Evolutionary conservation across 495 filamentous ascomycete species (phyloP), one percentile per base, ranked within the genome.

Genomic region (Xeromyces bisporus): DNA sequence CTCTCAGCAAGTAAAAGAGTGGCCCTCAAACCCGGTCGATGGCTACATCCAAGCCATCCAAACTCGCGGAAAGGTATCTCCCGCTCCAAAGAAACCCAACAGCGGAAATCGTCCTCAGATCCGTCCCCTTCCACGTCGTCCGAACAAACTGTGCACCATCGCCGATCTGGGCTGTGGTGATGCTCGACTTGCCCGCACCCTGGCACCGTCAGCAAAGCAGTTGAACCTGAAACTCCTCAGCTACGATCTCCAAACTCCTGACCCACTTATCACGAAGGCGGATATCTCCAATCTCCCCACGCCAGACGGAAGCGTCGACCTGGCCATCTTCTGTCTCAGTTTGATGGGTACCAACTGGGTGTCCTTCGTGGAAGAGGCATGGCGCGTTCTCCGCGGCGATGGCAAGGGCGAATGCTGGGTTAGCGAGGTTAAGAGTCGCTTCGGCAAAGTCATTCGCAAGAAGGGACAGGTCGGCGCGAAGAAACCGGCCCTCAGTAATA

Each of bases 341-440:
- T 67, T 97, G 24, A 97, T 97, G 89, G 89, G 91, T 41, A 96
- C 89, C 10, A 97, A 97, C 56, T 97, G 89, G 83, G 64, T 92
- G 13, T 74, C 80, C 36, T 94, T 94, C 45, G 67, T 96, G 35
- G 86, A 93, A 44, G 89, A 97, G 55, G 84, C 86, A n/a, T 86
- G 77, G 54, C 69, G 89, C 12, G 61, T 96, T 7, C 60, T 96
- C 38, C 71, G 80, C 33, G 34, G 56, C 12, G 64, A 67, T 26
- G 89, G 86, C 69, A 80, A 79, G 44, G 89, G 89, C 33, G 89
- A 97, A 59, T 68, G 89, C 28, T 97, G 89, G 89, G 69, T 97
- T 31, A 81, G 82, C 26, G 89, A 97, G 58, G 93, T 94, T 47
- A 96, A 93, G 60, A 79, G 71, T 31, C 73, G 89, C 9, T 94